Evolutionary conservation across 768 basidiomycete species (phyloP).

Genomic region (Hygrophorus russula): DNA sequence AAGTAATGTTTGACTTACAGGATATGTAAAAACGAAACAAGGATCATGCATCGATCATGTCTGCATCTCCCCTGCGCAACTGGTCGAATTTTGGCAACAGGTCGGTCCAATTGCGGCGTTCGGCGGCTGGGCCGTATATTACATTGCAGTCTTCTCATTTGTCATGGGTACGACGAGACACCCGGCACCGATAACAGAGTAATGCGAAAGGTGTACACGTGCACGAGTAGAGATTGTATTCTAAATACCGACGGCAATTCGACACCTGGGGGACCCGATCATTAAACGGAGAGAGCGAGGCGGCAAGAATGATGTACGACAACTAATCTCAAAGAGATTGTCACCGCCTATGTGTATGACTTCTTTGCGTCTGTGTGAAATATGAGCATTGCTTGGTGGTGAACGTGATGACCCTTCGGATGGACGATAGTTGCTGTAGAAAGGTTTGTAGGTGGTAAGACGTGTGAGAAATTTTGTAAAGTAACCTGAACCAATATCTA

Average conservation of each 20-base stretch:
- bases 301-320: conserved; percentile 45
- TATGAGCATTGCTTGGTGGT: background rate
- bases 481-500: conserved; percentile 76
- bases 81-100: conserved; percentile 85
- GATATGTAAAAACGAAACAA: no score
- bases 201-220: conserved; percentile 72
- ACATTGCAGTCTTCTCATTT: conserved; percentile 79
- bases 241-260: conserved; percentile 78
- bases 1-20: no score
- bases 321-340: conserved; percentile 90
- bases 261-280: conserved; percentile 43
- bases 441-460: background rate
- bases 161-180: conserved; percentile 72
- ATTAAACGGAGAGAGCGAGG: background rate
- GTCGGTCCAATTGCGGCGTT: conserved; percentile 77
- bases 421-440: conserved; percentile 73
- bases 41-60: no score
- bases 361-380: conserved; percentile 48
- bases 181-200: conserved; percentile 75
- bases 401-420: conserved; percentile 45
- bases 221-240: conserved; percentile 84
- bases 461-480: background rate
- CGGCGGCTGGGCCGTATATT: conserved; percentile 66
- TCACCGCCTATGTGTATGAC: conserved; percentile 90
- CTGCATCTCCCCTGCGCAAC: conserved; percentile 47